Evolutionary conservation across 352 stramenopile species (phyloP).

Genomic region (Pythium pectinolyticum): DNA sequence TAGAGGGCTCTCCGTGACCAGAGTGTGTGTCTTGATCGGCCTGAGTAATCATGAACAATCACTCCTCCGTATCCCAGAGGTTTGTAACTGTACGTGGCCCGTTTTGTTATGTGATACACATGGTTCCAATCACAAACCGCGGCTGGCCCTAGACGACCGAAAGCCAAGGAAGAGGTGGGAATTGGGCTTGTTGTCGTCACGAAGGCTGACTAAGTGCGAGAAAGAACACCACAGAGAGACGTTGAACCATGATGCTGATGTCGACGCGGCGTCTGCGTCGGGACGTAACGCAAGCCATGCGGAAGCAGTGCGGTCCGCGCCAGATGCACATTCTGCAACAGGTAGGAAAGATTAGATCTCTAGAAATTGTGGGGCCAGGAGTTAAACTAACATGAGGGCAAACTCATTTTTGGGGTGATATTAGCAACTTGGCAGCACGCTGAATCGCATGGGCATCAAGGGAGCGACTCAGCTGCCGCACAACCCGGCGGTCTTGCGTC

Average conservation of each 20-base stretch:
- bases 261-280: constrained; percentile 71
- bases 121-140: constrained; percentile 15
- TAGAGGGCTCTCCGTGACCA: not conserved
- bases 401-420: not conserved
- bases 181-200: constrained; percentile 7
- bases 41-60: constrained; percentile 11
- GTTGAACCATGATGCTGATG: constrained; percentile 28
- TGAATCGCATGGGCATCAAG: constrained; percentile 54
- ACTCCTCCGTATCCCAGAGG: constrained; percentile 7
- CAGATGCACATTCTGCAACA: constrained; percentile 75
- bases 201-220: constrained; percentile 6
- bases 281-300: constrained; percentile 50
- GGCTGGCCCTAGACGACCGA: constrained; percentile 19
- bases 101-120: constrained; percentile 1
- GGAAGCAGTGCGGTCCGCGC: constrained; percentile 52
- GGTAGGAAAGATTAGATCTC: constrained; percentile 31
- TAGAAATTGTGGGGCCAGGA: not conserved
- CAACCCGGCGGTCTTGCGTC: constrained; percentile 37
- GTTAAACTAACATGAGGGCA: not conserved
- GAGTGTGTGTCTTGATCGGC: not conserved
- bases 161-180: constrained; percentile 32
- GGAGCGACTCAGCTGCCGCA: constrained; percentile 38
- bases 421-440: constrained; percentile 66
- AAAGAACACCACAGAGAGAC: not conserved
- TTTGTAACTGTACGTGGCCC: constrained; percentile 22